Evolutionary conservation across 2,329 filamentous ascomycete species (phyloP).

Genomic region (Neopestalotiopsis sp.): DNA sequence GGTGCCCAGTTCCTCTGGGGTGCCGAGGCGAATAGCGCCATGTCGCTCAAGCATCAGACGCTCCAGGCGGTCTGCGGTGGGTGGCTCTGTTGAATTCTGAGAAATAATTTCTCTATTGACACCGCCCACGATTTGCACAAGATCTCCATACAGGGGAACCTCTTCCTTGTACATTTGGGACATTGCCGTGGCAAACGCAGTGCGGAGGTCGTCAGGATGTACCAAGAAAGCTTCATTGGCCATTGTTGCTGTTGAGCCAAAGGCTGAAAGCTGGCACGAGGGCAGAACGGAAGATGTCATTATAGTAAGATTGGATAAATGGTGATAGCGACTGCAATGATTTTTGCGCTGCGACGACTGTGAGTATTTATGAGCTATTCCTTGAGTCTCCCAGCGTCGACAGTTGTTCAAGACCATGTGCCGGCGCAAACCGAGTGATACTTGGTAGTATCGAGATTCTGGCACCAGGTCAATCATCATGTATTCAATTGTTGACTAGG

Average conservation of each 20-base stretch:
- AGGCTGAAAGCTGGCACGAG: neutral
- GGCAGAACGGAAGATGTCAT: neutral
- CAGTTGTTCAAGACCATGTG: too few species aligned
- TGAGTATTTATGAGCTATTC: too few species aligned
- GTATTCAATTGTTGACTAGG: too few species aligned
- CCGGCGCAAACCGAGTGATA: too few species aligned
- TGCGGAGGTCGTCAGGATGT: slow-evolving; percentile 21
- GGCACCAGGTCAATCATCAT: too few species aligned
- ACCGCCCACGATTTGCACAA: neutral
- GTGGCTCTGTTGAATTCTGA: neutral
- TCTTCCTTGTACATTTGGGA: slow-evolving; percentile 31
- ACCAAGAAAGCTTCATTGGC: neutral
- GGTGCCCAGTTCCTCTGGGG: slow-evolving; percentile 39
- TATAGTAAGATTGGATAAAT: neutral
- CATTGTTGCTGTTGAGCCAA: neutral
- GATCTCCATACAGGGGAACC: slow-evolving; percentile 28
- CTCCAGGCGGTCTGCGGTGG: neutral
- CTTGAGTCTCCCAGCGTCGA: too few species aligned
- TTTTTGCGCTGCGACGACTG: too few species aligned
- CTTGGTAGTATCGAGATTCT: too few species aligned
- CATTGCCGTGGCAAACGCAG: slow-evolving; percentile 25
- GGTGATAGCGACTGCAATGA: neutral
- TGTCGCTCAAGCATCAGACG: slow-evolving; percentile 30
- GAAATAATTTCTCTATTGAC: neutral
- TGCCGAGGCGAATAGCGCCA: slow-evolving; percentile 47